Percentiles rank a stretch among this genome's conserved stretches.
These are phyloP conservation scores for Ustilago cynodontis DNA, from an alignment of 1,284 basidiomycete species.

Conservation along the genomic window DNA sequence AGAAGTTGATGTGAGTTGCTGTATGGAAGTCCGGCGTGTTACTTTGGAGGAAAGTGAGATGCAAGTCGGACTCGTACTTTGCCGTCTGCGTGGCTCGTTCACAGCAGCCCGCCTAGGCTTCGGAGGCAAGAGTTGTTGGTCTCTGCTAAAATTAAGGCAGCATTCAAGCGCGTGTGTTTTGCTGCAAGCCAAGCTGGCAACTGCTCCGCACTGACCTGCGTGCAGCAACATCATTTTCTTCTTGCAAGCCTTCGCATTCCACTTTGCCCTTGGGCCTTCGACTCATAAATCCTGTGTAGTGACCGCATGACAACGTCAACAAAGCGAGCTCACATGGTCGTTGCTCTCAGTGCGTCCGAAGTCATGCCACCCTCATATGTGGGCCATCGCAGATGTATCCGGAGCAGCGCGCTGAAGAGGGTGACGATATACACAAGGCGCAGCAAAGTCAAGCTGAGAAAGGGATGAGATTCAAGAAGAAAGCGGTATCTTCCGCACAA, in stretches of 20 bases:
- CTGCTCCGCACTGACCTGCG: constrained; percentile 4
- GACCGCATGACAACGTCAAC: background rate
- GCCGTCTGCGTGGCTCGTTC: constrained; percentile 10
- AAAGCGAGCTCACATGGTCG: background rate
- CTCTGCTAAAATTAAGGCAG: background rate
- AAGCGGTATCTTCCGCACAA: constrained; percentile 38
- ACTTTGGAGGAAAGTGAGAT: constrained; percentile 15
- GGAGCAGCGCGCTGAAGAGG: background rate
- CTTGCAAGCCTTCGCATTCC: background rate
- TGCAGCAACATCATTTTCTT: background rate
- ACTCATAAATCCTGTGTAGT: background rate
- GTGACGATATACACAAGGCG: background rate
- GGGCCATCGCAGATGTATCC: too few relatives aligned
- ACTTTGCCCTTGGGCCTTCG: background rate
- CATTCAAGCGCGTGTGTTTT: background rate
- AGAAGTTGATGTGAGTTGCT: too few relatives aligned
- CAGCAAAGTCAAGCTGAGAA: constrained; percentile 18
- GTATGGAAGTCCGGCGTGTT: constrained; percentile 10
- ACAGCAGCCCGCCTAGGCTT: background rate
- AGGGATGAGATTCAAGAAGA: constrained; percentile 25
- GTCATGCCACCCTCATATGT: too few relatives aligned
- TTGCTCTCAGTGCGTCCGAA: background rate
- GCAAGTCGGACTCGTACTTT: constrained; percentile 7
- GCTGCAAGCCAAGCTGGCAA: background rate
- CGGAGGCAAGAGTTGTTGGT: too few relatives aligned